Percentiles rank a stretch among this genome's conserved stretches.
These are phyloP conservation scores for Pseudogymnoascus sp. DNA, from an alignment of 2,329 filamentous ascomycete genomes.

Conservation along the genomic window DNA sequence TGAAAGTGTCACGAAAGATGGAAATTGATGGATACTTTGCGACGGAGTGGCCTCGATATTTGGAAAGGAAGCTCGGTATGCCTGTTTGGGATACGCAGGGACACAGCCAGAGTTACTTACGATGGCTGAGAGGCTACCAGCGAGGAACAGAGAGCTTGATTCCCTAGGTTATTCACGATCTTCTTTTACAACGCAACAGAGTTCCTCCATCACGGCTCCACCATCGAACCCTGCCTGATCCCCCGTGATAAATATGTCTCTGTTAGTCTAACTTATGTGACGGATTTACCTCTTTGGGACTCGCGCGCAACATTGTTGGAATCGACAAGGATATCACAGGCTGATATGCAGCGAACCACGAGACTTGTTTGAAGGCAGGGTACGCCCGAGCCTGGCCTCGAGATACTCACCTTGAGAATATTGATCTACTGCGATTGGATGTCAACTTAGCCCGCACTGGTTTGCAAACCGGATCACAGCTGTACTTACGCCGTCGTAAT, in stretches of 20 bases:
- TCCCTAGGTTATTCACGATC: too few relatives aligned
- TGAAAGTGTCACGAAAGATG: too few relatives aligned
- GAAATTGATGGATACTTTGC: too few relatives aligned
- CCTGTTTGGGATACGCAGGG: too few relatives aligned
- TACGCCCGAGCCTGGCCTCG: neutral
- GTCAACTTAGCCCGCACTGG: neutral
- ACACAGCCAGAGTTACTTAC: too few relatives aligned
- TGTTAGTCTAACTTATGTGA: neutral
- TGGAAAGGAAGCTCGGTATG: too few relatives aligned
- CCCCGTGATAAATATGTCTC: neutral
- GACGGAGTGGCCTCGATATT: too few relatives aligned
- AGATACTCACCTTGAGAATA: neutral
- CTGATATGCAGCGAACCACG: neutral
- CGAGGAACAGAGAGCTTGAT: too few relatives aligned
- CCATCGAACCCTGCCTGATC: neutral
- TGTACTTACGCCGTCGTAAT: neutral
- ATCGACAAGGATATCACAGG: neutral
- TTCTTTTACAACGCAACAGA: too few relatives aligned
- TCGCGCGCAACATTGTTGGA: neutral
- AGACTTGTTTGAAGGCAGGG: neutral
- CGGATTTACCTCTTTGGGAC: neutral
- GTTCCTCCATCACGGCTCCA: too few relatives aligned
- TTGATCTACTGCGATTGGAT: neutral
- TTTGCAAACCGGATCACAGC: neutral
- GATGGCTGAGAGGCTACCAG: too few relatives aligned